Conservation (phyloP, 1,284 basidiomycete species). For the Cystobasidiaceae sp. region DNA sequence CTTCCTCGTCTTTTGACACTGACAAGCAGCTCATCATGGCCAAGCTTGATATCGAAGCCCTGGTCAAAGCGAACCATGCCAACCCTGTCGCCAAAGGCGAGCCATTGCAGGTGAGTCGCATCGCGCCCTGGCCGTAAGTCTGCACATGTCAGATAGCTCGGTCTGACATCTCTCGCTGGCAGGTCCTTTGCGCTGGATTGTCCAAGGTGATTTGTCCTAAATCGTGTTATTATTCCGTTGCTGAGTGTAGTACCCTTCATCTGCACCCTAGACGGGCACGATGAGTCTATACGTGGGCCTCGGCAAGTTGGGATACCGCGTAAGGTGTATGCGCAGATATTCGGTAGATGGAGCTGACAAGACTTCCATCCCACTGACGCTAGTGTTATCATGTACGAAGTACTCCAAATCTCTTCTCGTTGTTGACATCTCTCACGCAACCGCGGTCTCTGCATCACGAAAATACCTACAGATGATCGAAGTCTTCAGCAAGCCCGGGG, state of each 20-base stretch:
- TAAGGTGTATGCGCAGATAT: background rate
- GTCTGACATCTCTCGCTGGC: background rate
- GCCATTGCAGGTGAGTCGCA: no score
- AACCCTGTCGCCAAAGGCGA: background rate
- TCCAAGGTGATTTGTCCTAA: background rate
- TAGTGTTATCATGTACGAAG: background rate
- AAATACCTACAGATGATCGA: background rate
- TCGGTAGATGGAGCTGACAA: background rate
- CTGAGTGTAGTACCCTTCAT: no score
- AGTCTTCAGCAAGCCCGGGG: background rate
- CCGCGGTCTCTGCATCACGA: no score
- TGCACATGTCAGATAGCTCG: no score
- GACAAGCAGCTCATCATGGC: no score
- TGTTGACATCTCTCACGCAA: no score
- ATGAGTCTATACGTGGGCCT: background rate
- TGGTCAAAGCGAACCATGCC: background rate
- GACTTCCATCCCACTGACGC: background rate
- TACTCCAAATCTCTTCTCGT: background rate
- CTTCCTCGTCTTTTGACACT: no score
- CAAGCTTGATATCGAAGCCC: background rate
- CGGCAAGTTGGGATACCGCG: background rate
- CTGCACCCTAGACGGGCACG: background rate
- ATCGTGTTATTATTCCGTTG: background rate
- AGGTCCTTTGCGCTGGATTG: background rate
- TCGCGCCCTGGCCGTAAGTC: no score